Evolutionary conservation across 345 rosid species (phyloP).

Genomic region (Melaleuca quinquenervia): DNA sequence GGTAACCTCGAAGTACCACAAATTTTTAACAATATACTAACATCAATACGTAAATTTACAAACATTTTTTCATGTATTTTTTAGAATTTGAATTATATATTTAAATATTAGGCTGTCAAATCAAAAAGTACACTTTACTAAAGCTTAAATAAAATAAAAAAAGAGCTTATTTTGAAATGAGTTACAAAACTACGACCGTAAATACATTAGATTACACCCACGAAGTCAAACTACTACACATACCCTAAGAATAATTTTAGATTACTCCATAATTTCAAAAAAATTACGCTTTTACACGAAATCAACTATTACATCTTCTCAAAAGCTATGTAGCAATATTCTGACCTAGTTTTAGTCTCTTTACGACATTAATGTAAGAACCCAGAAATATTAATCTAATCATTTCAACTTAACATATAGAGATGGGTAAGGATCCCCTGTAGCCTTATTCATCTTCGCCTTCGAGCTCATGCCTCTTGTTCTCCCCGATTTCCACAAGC

Average conservation of each 20-base stretch:
- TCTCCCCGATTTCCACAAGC: slow-evolving; percentile 67
- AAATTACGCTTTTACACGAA: not conserved
- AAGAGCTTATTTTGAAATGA: not conserved
- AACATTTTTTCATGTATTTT: not conserved
- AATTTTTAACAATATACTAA: not conserved
- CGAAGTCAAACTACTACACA: not conserved
- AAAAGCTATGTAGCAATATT: not conserved
- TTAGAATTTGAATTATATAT: not conserved
- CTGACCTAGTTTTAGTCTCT: not conserved
- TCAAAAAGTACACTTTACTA: not conserved
- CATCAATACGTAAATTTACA: not conserved
- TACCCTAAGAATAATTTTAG: not conserved
- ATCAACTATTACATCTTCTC: not conserved
- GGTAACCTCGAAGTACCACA: not conserved
- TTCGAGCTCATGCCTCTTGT: slow-evolving; percentile 22
- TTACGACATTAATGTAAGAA: not conserved
- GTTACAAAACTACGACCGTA: not conserved
- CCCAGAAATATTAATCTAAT: too few species aligned
- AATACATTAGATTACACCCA: not conserved
- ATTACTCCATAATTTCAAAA: not conserved
- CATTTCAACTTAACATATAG: too few species aligned
- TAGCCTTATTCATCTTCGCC: not conserved
- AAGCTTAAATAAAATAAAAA: not conserved
- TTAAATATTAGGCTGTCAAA: not conserved
- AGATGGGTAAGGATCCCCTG: not conserved